Evolutionary conservation across 169 alveolate species (phyloP).

Genomic region (Pseudocohnilembus persalinus): DNA sequence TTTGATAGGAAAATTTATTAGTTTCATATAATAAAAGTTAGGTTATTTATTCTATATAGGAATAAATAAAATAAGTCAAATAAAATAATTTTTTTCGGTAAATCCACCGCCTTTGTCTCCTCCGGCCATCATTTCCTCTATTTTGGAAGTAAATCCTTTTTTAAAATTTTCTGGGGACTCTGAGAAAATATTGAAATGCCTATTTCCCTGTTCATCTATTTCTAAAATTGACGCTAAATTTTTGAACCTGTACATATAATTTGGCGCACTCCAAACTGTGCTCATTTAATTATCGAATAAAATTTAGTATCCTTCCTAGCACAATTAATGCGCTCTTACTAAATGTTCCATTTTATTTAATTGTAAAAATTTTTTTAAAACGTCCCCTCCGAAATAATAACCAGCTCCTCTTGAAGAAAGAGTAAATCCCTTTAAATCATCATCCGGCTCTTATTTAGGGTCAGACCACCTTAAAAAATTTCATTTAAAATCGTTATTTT

Average conservation of each 20-base stretch:
- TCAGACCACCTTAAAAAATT: constrained; percentile 86
- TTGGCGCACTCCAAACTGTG: constrained; percentile 90
- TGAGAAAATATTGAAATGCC: constrained; percentile 61
- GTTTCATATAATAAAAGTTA: too few species aligned
- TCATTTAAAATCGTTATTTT: too few species aligned
- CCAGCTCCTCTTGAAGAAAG: constrained; percentile 86
- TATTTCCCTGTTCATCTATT: constrained; percentile 69
- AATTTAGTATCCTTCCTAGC: constrained; percentile 78
- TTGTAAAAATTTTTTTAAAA: constrained; percentile 72
- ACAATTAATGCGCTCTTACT: constrained; percentile 83
- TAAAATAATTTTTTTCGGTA: background rate
- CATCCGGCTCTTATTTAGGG: constrained; percentile 72
- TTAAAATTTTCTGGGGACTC: constrained; percentile 74
- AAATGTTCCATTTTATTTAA: constrained; percentile 61
- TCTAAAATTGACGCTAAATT: constrained; percentile 75
- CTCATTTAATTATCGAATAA: constrained; percentile 71
- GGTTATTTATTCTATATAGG: too few species aligned
- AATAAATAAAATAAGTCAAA: too few species aligned
- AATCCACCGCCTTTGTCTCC: background rate
- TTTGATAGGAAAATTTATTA: too few species aligned
- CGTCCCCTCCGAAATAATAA: constrained; percentile 79
- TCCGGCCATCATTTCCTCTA: background rate
- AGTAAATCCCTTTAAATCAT: constrained; percentile 69
- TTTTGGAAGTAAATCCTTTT: constrained; percentile 37
- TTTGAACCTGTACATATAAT: constrained; percentile 75